Base-by-base conservation (phyloP, 2,329 filamentous ascomycete species). In the Sclerotinia sclerotiorum region DNA sequence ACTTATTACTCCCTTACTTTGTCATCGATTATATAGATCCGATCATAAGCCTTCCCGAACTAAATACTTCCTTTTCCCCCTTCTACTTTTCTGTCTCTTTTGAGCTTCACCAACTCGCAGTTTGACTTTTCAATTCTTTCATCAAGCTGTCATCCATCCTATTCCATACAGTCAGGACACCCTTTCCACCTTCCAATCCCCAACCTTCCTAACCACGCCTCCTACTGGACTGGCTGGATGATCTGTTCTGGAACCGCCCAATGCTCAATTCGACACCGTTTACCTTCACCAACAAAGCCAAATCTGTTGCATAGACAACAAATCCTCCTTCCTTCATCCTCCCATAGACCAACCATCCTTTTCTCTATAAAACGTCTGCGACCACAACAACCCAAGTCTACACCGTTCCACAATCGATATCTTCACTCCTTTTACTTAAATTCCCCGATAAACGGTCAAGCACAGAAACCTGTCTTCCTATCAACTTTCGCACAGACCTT, bases 401-500 rank as follows among this genome's bases (percentile, higher is more conserved):
- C 19, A 39, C 46, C 54, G 35, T 56, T 29, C 27, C 44, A 19
- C 0, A 49, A 49, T 49, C 58, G 21, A 62, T 51, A 39, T 10
- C 29, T 35, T 35, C 58, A 61, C 19, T 61, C 58, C 19, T 13
- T 49, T 35, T 13, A 48, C 27, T 24, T 27, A 15, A 39, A 48
- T 42, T 17, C 29, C 17, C 27, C n/a, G 24, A 49, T 46, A 19
- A 15, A 46, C 42, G 42, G 32, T 46, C 24, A 49, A 29, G 15
- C 35, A 49, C 44, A n/a, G 32, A 42, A 39, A 48, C 44, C 64
- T 27, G 27, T 60, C 54, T 52, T 32, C 39, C 51, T 49, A 51
- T 62, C 44, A 52, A 42, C 65, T 32, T 27, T 46, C 65, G 65
- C 65, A 67, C 65, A 67, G 65, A 67, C 65, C 58, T 39, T 62